phyloP scores from a whole-genome alignment of 192 early-diverging fungal genomes.

The Podochytrium sp. region DNA sequence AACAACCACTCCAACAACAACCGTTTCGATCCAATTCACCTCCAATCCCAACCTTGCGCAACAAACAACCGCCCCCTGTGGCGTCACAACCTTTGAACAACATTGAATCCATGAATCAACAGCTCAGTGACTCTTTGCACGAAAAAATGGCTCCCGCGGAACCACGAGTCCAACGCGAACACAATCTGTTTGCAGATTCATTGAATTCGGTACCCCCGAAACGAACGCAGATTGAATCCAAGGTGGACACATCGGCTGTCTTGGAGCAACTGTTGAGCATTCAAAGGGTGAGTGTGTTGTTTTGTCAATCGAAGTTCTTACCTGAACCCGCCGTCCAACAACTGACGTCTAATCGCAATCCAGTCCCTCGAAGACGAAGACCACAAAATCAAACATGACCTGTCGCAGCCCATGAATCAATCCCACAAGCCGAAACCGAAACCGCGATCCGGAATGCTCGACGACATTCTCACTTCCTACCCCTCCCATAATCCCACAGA shows the following conservation, averaged over 20 bases:
- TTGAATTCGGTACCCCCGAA: neutral
- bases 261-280: constrained; percentile 27
- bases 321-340: neutral
- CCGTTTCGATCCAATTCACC: constrained; percentile 29
- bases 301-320: neutral
- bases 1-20: too few relatives aligned
- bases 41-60: constrained; percentile 23
- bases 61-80: neutral
- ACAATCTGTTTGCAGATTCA: neutral
- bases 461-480: constrained; percentile 15
- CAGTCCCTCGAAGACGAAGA: constrained; percentile 24
- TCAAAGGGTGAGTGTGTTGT: constrained; percentile 3
- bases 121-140: neutral
- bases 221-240: neutral
- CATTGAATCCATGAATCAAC: neutral
- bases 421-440: neutral
- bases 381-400: constrained; percentile 17
- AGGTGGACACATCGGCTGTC: constrained; percentile 16
- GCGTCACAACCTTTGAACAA: too few relatives aligned
- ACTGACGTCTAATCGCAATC: too few relatives aligned
- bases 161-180: neutral
- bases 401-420: neutral
- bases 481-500: neutral
- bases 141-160: neutral
- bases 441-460: neutral